phyloP scores from a whole-genome alignment of 176 grass and related monocot species.

The Bonia amplexicaulis region DNA sequence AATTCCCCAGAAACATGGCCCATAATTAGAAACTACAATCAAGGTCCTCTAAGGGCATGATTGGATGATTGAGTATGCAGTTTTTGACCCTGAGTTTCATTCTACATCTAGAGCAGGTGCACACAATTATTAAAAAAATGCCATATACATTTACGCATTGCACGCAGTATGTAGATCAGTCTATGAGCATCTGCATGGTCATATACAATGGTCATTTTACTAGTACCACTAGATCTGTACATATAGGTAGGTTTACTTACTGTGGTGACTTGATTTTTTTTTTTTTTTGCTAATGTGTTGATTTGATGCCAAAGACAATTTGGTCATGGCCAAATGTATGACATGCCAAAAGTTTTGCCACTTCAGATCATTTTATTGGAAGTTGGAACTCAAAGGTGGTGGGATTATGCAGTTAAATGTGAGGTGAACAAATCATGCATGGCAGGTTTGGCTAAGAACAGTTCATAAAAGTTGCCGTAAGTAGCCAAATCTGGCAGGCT shows the following conservation, averaged over 20 bases:
- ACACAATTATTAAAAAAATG: neutral
- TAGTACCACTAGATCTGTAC: neutral
- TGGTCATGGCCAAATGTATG: neutral
- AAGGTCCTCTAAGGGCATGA: neutral
- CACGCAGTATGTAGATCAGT: neutral
- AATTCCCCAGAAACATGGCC: neutral
- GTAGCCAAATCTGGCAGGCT: conserved; percentile 2
- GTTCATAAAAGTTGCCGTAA: neutral
- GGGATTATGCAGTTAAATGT: neutral
- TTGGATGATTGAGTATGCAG: neutral
- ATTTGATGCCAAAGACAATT: conserved; percentile 18
- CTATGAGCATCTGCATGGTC: neutral
- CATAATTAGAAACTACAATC: neutral
- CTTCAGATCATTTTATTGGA: neutral
- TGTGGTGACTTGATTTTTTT: neutral
- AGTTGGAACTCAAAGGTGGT: neutral
- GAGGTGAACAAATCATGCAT: neutral
- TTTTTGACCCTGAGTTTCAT: neutral
- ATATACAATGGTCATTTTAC: neutral
- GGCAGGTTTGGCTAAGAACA: neutral
- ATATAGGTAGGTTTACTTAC: neutral
- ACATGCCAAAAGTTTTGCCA: neutral
- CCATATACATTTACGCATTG: neutral
- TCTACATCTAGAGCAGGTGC: neutral
- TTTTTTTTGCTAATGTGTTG: neutral